Evolutionary conservation across 148 eudicot species (phyloP), one percentile per base, ranked within the genome.

Genomic region (Chenopodium berlandieri): DNA sequence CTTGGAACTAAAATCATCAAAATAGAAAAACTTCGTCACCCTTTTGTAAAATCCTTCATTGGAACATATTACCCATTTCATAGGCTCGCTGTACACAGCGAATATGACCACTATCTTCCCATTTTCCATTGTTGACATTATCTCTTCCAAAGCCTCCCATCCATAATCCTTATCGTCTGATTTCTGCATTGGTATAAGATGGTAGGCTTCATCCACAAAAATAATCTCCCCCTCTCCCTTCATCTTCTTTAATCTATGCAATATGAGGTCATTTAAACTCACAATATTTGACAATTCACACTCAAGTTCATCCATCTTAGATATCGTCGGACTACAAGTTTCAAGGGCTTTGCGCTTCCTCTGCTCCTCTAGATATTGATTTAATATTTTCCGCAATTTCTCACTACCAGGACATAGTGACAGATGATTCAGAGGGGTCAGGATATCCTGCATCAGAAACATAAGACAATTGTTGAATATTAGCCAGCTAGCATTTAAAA

Each of bases 201-300:
- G 31, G 31, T 31, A 31, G 31, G 31, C 31, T 31, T 31, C 31
- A 31, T 31, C 31, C 31, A 31, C 31, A 31, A 31, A 31, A 31
- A 31, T 1, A 31, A 31, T 31, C 31, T n/a, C 31, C 31, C 1
- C 31, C 31, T 27, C 31, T n/a, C 47, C 99, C 99, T 78, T 96
- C 98, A 0, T 97, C 98, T 86, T 96, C 99, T 89, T 96, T 94
- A 19, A 96, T 86, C 99, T 94, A 88, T 97, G 99, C 79, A 87
- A 77, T 81, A 94, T 97, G 50, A 97, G 97, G 75, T 92, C 95
- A 83, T 91, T 70, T 63, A 97, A 85, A 46, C 99, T 98, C 73
- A 94, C 94, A 70, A 97, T 87, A 67, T 86, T 87, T 50, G 91
- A 87, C 80, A 97, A 80, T 64, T 91, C 98, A 48, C 75, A 75